A percentile compares a stretch with the other conserved stretches of the same genome.
Evolutionary conservation across 345 rosid genomes (phyloP).

Genomic region (Linum trigynum): DNA sequence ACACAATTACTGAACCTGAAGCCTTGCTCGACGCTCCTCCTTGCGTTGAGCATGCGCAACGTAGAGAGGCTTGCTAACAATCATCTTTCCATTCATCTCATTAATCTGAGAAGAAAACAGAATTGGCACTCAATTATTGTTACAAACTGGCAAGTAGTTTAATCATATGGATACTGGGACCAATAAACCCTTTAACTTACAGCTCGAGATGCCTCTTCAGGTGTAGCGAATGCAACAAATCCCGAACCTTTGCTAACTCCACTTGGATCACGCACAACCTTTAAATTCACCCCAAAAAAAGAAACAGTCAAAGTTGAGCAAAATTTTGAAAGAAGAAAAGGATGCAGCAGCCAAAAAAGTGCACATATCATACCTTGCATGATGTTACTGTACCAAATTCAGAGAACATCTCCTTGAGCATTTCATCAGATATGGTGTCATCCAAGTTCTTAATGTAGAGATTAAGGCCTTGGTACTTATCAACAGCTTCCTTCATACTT

Average conservation of each 20-base stretch:
- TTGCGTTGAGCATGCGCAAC: conserved; percentile 25
- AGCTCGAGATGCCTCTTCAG: conserved; percentile 23
- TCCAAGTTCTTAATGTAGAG: conserved; percentile 22
- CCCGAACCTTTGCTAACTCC: conserved; percentile 22
- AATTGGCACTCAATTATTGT: background rate
- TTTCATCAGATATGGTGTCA: conserved; percentile 19
- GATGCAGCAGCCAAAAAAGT: background rate
- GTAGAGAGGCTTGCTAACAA: conserved; percentile 21
- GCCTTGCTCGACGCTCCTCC: conserved; percentile 20
- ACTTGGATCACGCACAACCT: conserved; percentile 22
- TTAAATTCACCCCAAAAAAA: background rate
- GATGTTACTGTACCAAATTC: conserved; percentile 19
- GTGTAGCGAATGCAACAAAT: conserved; percentile 21
- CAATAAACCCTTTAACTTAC: conserved; percentile 10
- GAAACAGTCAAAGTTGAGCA: background rate
- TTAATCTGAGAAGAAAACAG: background rate
- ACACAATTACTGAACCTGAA: conserved; percentile 10
- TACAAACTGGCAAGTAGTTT: background rate
- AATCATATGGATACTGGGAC: background rate
- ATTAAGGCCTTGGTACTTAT: conserved; percentile 16
- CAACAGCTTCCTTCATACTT: conserved; percentile 11
- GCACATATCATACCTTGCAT: conserved; percentile 16
- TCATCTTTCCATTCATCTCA: conserved; percentile 25
- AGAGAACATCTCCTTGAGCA: conserved; percentile 20
- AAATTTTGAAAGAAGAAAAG: no score